A percentile compares a stretch with the other conserved stretches of the same genome.
These are phyloP conservation scores for Astrocystis sublimbata DNA, from an alignment of 495 filamentous ascomycete genomes.

Conservation along the genomic window DNA sequence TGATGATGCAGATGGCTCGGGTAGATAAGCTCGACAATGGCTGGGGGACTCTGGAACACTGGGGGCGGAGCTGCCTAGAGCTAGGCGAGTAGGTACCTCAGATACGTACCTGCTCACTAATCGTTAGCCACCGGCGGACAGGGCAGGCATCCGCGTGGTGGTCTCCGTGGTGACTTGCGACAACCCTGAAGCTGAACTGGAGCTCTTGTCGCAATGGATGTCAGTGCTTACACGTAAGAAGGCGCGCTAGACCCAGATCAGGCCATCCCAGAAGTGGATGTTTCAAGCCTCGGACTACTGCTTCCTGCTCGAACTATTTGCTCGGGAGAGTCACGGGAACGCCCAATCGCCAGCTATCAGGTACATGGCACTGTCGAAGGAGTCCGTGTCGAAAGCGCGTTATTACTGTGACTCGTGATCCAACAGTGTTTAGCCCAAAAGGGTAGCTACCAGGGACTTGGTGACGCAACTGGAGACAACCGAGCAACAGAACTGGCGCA, in stretches of 20 bases:
- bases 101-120: slow-evolving; percentile 1
- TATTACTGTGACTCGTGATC: slow-evolving; percentile 15
- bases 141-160: slow-evolving; percentile 8
- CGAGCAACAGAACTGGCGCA: slow-evolving; percentile 4
- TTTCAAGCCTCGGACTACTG: slow-evolving; percentile 12
- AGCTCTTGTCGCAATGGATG: too few relatives aligned
- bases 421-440: slow-evolving; percentile 5
- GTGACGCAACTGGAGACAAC: slow-evolving; percentile 17
- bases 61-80: slow-evolving; percentile 8
- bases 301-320: not conserved
- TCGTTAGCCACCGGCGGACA: not conserved
- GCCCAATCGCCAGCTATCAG: too few relatives aligned
- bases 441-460: too few relatives aligned
- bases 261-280: not conserved
- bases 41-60: not conserved
- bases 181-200: not conserved
- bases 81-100: too few relatives aligned
- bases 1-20: slow-evolving; percentile 13
- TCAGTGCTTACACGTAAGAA: not conserved
- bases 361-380: not conserved
- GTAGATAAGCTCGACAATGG: slow-evolving; percentile 12
- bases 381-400: slow-evolving; percentile 1
- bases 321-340: slow-evolving; percentile 3
- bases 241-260: slow-evolving; percentile 15
- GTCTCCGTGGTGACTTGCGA: slow-evolving; percentile 7